A percentile compares a stretch with the other conserved stretches of the same genome.
phyloP scores from a whole-genome alignment of 768 basidiomycete genomes.

The Suillus brevipes region DNA sequence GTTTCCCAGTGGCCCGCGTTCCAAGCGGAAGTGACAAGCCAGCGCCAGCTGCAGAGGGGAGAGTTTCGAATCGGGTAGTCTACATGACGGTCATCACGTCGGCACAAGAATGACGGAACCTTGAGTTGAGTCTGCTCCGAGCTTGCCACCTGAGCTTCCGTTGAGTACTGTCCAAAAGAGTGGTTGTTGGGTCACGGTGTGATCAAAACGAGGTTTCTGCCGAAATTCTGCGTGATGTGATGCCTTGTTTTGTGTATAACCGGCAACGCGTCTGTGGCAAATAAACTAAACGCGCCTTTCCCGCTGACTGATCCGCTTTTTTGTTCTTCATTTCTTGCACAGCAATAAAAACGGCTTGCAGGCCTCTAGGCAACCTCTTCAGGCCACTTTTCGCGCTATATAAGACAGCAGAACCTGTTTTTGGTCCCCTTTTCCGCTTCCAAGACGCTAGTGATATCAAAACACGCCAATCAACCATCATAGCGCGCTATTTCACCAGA shows the following conservation, averaged over 20 bases:
- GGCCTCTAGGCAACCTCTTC: not conserved
- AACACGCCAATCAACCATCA: not conserved
- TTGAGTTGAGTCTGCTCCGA: not conserved
- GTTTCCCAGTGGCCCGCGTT: not conserved
- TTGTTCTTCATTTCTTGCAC: constrained; percentile 12
- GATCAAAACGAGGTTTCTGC: constrained; percentile 1
- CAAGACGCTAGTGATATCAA: not conserved
- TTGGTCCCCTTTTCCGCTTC: constrained; percentile 9
- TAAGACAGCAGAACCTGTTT: constrained; percentile 1
- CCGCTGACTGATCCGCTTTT: constrained; percentile 16
- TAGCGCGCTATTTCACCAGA: constrained; percentile 2
- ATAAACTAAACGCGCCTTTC: constrained; percentile 13
- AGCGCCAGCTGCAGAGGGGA: not conserved
- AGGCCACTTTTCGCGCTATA: constrained; percentile 3
- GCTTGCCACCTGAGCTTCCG: not conserved
- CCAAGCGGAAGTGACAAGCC: not conserved
- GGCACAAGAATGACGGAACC: not conserved
- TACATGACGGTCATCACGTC: not conserved
- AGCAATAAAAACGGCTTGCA: not conserved
- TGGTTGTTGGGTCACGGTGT: not conserved
- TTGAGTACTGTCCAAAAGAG: not conserved
- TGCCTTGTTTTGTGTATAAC: constrained; percentile 8
- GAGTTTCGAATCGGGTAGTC: not conserved
- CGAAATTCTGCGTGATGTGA: not conserved
- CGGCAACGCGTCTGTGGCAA: constrained; percentile 23